Conservation (phyloP, 2,329 filamentous ascomycete genomes). For the Tympanopsis confertula region DNA sequence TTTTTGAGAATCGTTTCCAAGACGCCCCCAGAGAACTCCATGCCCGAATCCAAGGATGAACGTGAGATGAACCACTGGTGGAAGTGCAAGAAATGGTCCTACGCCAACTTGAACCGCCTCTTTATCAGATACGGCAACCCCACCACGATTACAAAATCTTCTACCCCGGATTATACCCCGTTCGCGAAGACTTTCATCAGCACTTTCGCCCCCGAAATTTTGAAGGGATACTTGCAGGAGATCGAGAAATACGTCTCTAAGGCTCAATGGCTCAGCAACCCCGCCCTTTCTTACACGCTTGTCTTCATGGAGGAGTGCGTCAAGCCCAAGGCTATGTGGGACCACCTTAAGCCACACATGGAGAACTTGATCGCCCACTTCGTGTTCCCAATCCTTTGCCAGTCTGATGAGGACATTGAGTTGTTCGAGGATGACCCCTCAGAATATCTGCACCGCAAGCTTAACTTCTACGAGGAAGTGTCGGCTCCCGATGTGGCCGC, state of each 20-base stretch:
- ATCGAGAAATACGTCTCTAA: slow-evolving; percentile 98
- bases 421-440: slow-evolving; percentile 89
- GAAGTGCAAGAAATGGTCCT: slow-evolving; percentile 99
- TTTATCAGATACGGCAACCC: slow-evolving; percentile 61
- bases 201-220: slow-evolving; percentile 87
- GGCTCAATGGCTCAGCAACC: slow-evolving; percentile 86
- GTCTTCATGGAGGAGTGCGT: slow-evolving; percentile 96
- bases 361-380: slow-evolving; percentile 88
- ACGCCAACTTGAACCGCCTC: slow-evolving; percentile 90
- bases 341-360: slow-evolving; percentile 82
- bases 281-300: slow-evolving; percentile 83
- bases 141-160: slow-evolving; percentile 60
- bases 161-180: slow-evolving; percentile 48
- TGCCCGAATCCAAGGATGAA: slow-evolving; percentile 73
- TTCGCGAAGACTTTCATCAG: slow-evolving; percentile 86
- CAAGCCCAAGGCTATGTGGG: slow-evolving; percentile 95
- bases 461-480: slow-evolving; percentile 96
- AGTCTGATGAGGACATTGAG: slow-evolving; percentile 83
- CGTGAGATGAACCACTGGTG: slow-evolving; percentile 95
- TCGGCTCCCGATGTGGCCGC: slow-evolving; percentile 90
- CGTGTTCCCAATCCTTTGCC: slow-evolving; percentile 87
- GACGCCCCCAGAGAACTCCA: slow-evolving; percentile 64
- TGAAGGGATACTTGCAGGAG: slow-evolving; percentile 86
- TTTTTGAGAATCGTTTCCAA: slow-evolving; percentile 88
- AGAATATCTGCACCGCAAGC: slow-evolving; percentile 90